Conservation (phyloP, 2,329 filamentous ascomycete species). For the Cladosporium oxysporum region DNA sequence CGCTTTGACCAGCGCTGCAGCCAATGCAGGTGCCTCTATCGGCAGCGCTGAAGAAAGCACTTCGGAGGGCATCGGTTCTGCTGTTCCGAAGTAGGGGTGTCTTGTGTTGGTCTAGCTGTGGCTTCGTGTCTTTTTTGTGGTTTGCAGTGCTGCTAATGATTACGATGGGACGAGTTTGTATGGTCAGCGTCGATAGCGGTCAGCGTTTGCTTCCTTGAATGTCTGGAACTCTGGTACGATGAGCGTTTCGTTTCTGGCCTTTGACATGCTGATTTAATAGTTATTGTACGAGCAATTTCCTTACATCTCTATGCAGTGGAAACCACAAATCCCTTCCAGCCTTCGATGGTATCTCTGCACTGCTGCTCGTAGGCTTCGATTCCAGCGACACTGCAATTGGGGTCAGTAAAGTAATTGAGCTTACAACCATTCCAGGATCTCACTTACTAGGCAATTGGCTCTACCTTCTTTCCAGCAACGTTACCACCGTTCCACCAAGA, state of each 20-base stretch:
- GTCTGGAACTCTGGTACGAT: neutral
- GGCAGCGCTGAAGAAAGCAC: slow-evolving; percentile 20
- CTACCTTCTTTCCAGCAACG: slow-evolving; percentile 45
- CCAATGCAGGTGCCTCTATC: slow-evolving; percentile 20
- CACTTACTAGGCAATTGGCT: slow-evolving; percentile 42
- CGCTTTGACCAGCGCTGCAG: slow-evolving; percentile 19
- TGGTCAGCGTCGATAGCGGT: neutral
- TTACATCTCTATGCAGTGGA: slow-evolving; percentile 9
- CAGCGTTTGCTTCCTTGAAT: neutral
- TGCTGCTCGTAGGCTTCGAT: slow-evolving; percentile 40
- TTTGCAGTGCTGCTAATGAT: neutral
- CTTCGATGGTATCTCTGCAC: slow-evolving; percentile 42
- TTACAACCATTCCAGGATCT: neutral
- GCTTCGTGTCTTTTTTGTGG: neutral
- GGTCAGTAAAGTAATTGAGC: neutral
- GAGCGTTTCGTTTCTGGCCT: neutral
- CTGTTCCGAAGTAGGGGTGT: slow-evolving; percentile 14
- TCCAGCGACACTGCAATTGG: slow-evolving; percentile 27
- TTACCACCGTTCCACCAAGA: slow-evolving; percentile 45
- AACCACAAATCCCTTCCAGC: slow-evolving; percentile 36
- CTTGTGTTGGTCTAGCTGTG: neutral
- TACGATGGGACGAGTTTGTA: neutral
- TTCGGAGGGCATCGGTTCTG: slow-evolving; percentile 18
- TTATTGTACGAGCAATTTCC: neutral
- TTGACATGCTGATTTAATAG: neutral